A percentile compares a stretch with the other conserved stretches of the same genome.
Conservation (phyloP, 371 early-diverging fungal genomes). For the Mucor racemosus region DNA sequence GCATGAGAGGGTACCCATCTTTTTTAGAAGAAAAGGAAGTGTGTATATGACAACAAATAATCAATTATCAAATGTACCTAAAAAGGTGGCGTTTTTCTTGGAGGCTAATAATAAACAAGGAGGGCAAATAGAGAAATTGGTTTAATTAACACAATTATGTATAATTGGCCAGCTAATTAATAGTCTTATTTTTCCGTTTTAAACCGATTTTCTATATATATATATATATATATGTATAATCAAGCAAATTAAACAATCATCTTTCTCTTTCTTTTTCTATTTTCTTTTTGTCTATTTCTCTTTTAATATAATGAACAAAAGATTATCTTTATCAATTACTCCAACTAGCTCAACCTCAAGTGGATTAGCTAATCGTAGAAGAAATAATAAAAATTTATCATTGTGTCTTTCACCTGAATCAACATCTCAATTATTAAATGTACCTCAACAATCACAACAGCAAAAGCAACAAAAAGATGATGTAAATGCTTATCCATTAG, state of each 20-base stretch:
- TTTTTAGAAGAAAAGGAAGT: background rate
- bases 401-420: constrained; percentile 32
- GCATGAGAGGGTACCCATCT: background rate
- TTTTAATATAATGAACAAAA: constrained; percentile 5
- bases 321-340: constrained; percentile 15
- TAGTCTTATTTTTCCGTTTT: constrained; percentile 4
- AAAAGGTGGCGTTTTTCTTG: constrained; percentile 10
- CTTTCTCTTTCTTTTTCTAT: background rate
- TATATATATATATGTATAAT: background rate
- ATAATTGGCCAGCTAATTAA: constrained; percentile 8
- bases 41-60: background rate
- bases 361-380: constrained; percentile 19
- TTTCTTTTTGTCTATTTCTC: background rate
- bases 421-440: constrained; percentile 16
- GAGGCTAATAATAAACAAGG: constrained; percentile 5
- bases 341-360: constrained; percentile 12
- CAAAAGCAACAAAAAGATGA: constrained; percentile 20
- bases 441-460: constrained; percentile 10
- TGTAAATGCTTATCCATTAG: constrained; percentile 46
- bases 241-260: background rate
- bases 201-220: constrained; percentile 6
- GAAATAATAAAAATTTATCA: constrained; percentile 45
- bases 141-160: constrained; percentile 1
- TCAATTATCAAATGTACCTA: constrained; percentile 6
- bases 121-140: constrained; percentile 5